phyloP scores from a whole-genome alignment of 192 early-diverging fungal genomes.

The Jimgerdemannia flammicorona region DNA sequence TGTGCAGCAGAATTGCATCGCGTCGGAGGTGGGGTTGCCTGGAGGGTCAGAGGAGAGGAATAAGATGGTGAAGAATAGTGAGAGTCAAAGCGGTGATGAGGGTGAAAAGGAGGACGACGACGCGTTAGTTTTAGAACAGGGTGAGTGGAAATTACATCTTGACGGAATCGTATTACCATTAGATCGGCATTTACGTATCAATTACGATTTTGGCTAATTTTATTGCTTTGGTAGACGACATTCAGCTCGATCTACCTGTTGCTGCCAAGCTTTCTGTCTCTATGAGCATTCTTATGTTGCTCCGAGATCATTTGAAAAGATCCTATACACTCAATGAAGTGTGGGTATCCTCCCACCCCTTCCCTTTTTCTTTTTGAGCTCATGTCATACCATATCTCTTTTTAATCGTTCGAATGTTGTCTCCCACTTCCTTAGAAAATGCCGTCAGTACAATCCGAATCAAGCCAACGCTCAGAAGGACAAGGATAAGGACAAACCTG shows the following conservation, averaged over 20 bases:
- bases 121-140: background rate
- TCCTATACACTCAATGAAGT: background rate
- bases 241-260: background rate
- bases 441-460: constrained; percentile 1
- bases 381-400: background rate
- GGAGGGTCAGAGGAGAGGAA: background rate
- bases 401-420: background rate
- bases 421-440: background rate
- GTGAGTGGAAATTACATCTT: no score
- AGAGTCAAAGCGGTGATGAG: background rate
- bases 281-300: background rate
- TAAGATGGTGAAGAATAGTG: background rate
- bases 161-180: no score
- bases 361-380: background rate
- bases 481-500: constrained; percentile 2
- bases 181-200: no score
- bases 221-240: background rate
- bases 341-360: background rate
- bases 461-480: background rate
- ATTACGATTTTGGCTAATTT: no score
- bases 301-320: background rate
- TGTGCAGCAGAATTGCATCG: background rate
- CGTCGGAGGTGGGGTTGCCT: background rate
- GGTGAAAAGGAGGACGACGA: background rate
- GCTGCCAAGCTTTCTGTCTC: background rate